A percentile compares a stretch with the other conserved stretches of the same genome.
These are phyloP conservation scores for Solanum medicagineum DNA, from an alignment of 257 asterid genomes.

Conservation along the genomic window DNA sequence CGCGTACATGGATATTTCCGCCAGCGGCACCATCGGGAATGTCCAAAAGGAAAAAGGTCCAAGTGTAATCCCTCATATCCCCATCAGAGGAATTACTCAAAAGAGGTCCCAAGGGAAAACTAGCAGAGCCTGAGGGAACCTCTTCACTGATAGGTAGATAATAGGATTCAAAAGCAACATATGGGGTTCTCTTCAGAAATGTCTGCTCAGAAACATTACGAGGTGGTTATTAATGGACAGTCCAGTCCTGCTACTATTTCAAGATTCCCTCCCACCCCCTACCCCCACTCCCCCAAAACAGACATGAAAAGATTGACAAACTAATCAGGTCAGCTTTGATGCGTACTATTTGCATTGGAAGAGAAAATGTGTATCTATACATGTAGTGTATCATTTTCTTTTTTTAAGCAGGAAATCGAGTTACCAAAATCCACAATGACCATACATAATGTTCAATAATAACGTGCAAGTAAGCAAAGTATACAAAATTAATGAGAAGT, in stretches of 20 bases:
- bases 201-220: conserved; percentile 47
- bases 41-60: conserved; percentile 81
- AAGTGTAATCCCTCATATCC: conserved; percentile 18
- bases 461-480: not conserved
- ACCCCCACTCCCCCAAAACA: not conserved
- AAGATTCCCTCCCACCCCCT: not conserved
- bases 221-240: conserved; percentile 10
- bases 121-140: conserved; percentile 33
- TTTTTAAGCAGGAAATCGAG: not conserved
- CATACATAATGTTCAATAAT: not conserved
- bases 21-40: conserved; percentile 78
- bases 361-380: not conserved
- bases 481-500: not conserved
- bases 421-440: not conserved
- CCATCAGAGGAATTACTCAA: conserved; percentile 50
- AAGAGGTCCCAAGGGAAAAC: conserved; percentile 72
- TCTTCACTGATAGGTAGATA: conserved; percentile 51
- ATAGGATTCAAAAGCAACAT: conserved; percentile 63
- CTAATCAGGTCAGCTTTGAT: not conserved
- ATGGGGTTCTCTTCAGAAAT: conserved; percentile 43
- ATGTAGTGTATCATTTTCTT: not conserved
- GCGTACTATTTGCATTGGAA: not conserved
- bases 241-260: not conserved
- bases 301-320: not conserved
- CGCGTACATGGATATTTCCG: conserved; percentile 59